phyloP scores from a whole-genome alignment of 805 yeast species.

The Ogataea trehalophila region DNA sequence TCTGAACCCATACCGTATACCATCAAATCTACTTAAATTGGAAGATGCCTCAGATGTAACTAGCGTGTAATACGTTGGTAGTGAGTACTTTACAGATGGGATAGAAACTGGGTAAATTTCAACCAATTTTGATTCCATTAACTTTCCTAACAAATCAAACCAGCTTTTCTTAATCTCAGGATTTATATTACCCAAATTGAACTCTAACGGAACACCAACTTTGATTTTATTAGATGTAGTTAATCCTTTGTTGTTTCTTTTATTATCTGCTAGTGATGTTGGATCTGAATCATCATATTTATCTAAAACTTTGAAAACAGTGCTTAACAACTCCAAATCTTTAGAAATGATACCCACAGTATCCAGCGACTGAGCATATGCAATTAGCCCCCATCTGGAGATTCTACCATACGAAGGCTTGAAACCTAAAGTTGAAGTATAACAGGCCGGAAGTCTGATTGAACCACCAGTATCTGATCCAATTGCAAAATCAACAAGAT shows the following conservation, averaged over 20 bases:
- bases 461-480: slow-evolving; percentile 99
- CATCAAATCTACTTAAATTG: slow-evolving; percentile 85
- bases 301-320: slow-evolving; percentile 55
- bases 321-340: slow-evolving; percentile 37
- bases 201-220: slow-evolving; percentile 75
- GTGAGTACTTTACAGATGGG: slow-evolving; percentile 59
- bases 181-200: slow-evolving; percentile 51
- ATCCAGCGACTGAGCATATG: slow-evolving; percentile 92
- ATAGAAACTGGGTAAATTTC: slow-evolving; percentile 60
- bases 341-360: slow-evolving; percentile 82
- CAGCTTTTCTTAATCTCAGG: slow-evolving; percentile 43
- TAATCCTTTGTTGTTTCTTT: slow-evolving; percentile 26
- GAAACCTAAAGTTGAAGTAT: slow-evolving; percentile 78
- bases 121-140: slow-evolving; percentile 46
- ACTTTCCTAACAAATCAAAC: slow-evolving; percentile 36
- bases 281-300: slow-evolving; percentile 72
- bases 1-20: slow-evolving; percentile 74
- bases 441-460: slow-evolving; percentile 86
- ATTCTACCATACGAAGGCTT: slow-evolving; percentile 92
- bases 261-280: slow-evolving; percentile 45
- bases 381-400: slow-evolving; percentile 86
- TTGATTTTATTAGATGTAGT: slow-evolving; percentile 24
- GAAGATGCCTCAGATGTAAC: slow-evolving; percentile 95
- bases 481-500: slow-evolving; percentile 63
- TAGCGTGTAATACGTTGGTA: slow-evolving; percentile 81